Percentiles rank a stretch among this genome's conserved stretches.
These are phyloP conservation scores for Calonectria honghensis DNA, from an alignment of 2,329 filamentous ascomycete genomes.

Conservation along the genomic window DNA sequence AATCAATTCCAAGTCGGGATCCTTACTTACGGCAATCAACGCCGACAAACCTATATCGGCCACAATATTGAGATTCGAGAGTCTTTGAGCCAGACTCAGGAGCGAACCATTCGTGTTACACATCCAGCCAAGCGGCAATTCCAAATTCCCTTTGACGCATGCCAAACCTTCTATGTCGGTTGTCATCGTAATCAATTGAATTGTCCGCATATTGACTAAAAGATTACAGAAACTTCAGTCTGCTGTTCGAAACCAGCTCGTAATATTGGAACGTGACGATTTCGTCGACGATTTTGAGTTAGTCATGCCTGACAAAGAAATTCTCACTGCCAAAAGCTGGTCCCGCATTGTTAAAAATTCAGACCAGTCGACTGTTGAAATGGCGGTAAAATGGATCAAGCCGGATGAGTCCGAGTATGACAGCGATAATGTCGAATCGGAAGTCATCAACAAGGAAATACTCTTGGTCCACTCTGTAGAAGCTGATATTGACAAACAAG, in stretches of 20 bases:
- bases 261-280: background rate
- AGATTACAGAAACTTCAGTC: slow-evolving; percentile 1
- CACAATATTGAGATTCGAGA: slow-evolving; percentile 22
- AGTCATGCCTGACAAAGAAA: background rate
- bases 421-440: background rate
- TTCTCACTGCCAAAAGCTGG: slow-evolving; percentile 8
- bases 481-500: background rate
- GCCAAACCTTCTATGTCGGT: slow-evolving; percentile 7
- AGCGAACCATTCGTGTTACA: slow-evolving; percentile 15
- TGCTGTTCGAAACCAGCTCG: slow-evolving; percentile 11
- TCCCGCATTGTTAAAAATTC: slow-evolving; percentile 8
- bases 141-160: background rate
- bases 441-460: background rate
- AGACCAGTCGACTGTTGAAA: background rate
- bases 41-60: background rate
- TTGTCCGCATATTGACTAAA: too few species aligned
- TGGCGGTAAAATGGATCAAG: background rate
- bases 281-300: background rate
- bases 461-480: background rate
- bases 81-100: background rate
- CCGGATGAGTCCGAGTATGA: background rate
- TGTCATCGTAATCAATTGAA: background rate
- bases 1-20: slow-evolving; percentile 12
- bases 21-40: slow-evolving; percentile 13
- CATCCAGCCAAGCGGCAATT: background rate